Evolutionary conservation across 202 grass and related monocot species (phyloP), one percentile per base, ranked within the genome.

Genomic region (Elaeis oleifera): DNA sequence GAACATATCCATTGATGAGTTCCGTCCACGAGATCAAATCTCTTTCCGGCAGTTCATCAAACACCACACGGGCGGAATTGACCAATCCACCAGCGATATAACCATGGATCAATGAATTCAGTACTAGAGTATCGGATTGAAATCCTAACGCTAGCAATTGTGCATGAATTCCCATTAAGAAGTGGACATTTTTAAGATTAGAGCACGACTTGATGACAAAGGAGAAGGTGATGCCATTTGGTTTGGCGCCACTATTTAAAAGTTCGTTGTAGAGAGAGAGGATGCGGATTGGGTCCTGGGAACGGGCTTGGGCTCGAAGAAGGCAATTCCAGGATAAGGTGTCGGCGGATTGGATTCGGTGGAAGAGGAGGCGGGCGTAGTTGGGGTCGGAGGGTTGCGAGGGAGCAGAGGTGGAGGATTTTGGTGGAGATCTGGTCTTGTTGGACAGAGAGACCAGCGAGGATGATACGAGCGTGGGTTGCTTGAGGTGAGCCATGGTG

Each of bases 51-150:
- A 36, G 32, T 36, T 36, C 60, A 24, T 54, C 62, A 26, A 74
- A 74, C 39, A 50, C 50, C 23, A 54, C 4, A 4, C 44, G 56
- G 18, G 71, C 71, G 14, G 36, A 39, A n/a, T 57, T 59, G 27
- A 74, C 5, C 7, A 3, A 16, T 20, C 71, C 60, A 5, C 71
- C 56, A 27, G 60, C 56, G 3, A 60, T 60, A 13, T 74, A 74
- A 50, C 64, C 44, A 44, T 64, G 50, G 25, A 74, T 26, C 54
- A 74, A 74, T 60, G 65, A 74, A 36, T 74, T 74, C 27, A 48
- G 29, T 23, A 55, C 61, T 15, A 29, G 61, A 19, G 60, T 50
- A 13, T 54, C 24, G 0, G 51, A 64, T 19, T 21, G 27, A 6
- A 54, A 54, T 16, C 71, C 71, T 18, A 74, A 53, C 18, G 64